phyloP scores from a whole-genome alignment of 1,284 basidiomycete species.

The Phellopilus nigrolimitatus region DNA sequence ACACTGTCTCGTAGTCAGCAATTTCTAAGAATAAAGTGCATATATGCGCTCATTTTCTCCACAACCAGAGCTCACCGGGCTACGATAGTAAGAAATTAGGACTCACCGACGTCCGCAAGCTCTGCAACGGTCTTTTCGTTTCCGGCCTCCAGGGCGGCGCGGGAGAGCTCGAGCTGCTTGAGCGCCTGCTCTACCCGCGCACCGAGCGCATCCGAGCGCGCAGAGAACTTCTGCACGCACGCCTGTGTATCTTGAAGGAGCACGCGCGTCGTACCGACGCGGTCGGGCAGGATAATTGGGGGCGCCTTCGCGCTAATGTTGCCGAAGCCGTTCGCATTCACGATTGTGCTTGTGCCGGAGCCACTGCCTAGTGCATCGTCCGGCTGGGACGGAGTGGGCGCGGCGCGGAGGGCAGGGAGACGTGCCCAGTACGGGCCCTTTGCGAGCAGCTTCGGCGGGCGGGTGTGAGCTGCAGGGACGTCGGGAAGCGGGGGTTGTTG shows the following conservation, averaged over 20 bases:
- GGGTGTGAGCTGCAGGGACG: background rate
- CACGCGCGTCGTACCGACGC: slow-evolving; percentile 15
- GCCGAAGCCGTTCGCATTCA: background rate
- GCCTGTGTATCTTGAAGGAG: slow-evolving; percentile 18
- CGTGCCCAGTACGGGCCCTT: slow-evolving; percentile 13
- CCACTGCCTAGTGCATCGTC: background rate
- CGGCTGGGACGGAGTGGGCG: background rate
- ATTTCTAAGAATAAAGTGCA: too few relatives aligned
- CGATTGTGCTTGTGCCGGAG: background rate
- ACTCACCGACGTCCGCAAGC: slow-evolving; percentile 13
- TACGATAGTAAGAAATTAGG: background rate
- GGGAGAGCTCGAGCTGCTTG: slow-evolving; percentile 13
- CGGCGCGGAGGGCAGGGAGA: slow-evolving; percentile 9
- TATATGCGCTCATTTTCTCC: background rate
- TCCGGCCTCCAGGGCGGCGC: slow-evolving; percentile 7
- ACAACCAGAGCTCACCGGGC: too few relatives aligned
- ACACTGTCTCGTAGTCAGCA: slow-evolving; percentile 11
- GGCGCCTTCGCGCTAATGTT: too few relatives aligned
- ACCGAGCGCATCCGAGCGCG: slow-evolving; percentile 16
- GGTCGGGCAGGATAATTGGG: slow-evolving; percentile 13
- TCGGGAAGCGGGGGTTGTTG: background rate
- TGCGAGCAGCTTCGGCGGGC: slow-evolving; percentile 3
- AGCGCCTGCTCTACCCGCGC: slow-evolving; percentile 8
- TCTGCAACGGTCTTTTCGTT: slow-evolving; percentile 12
- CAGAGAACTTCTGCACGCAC: slow-evolving; percentile 16